phyloP scores from a whole-genome alignment of 2,329 filamentous ascomycete species.

The Trematosphaeria pertusa region DNA sequence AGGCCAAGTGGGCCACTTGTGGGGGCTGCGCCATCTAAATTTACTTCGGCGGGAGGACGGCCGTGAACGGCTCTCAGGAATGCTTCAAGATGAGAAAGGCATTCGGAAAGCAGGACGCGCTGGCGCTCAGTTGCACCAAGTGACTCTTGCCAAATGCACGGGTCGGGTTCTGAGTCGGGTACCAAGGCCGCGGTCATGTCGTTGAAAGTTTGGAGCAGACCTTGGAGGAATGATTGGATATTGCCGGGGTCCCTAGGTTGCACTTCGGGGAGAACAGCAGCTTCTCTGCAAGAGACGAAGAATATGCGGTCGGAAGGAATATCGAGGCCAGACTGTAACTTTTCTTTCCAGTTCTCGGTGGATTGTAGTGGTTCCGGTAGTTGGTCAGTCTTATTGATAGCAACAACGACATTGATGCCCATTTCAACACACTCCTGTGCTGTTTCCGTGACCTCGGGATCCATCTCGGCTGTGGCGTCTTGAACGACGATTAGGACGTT shows the following conservation, averaged over 20 bases:
- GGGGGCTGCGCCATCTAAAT: too few species aligned
- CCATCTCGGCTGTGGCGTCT: slow-evolving; percentile 72
- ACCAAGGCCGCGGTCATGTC: slow-evolving; percentile 67
- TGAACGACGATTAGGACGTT: slow-evolving; percentile 81
- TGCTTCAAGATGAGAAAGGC: slow-evolving; percentile 72
- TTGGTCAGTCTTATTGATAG: slow-evolving; percentile 67
- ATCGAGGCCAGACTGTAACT: slow-evolving; percentile 28
- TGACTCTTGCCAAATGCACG: slow-evolving; percentile 78
- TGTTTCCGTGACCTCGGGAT: slow-evolving; percentile 65
- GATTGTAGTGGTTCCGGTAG: slow-evolving; percentile 43
- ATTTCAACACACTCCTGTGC: slow-evolving; percentile 57
- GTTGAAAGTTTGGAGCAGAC: slow-evolving; percentile 72
- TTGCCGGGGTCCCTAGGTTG: slow-evolving; percentile 62
- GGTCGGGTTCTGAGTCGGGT: slow-evolving; percentile 58
- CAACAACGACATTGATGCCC: slow-evolving; percentile 63
- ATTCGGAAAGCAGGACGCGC: slow-evolving; percentile 77
- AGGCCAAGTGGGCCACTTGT: too few species aligned
- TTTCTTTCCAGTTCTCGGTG: slow-evolving; percentile 26
- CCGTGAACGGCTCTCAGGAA: slow-evolving; percentile 69
- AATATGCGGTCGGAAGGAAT: slow-evolving; percentile 56
- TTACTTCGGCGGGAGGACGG: too few species aligned
- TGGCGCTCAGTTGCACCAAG: slow-evolving; percentile 92
- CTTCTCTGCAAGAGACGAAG: slow-evolving; percentile 76
- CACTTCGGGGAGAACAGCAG: slow-evolving; percentile 38
- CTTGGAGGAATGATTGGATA: slow-evolving; percentile 71